Base-by-base conservation (phyloP, 2,329 filamentous ascomycete species). In the Nemania serpens region DNA sequence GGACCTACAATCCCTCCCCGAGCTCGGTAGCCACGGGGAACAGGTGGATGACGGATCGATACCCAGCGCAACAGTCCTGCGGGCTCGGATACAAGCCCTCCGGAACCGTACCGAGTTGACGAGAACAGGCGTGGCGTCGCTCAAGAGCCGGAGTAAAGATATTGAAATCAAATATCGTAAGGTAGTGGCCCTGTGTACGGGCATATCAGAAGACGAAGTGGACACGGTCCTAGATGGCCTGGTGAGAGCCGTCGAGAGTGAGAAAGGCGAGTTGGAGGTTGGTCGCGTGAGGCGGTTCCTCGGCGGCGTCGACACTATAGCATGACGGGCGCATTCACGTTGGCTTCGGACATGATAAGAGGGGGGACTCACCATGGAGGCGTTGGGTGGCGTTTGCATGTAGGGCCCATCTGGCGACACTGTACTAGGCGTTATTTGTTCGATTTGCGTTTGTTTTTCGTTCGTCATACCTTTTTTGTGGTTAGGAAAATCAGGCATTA, bases 211-310 rank as follows among this genome's bases (percentile, higher is more conserved):
- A 63, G 82, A 83, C 9, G 85, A 91, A 59, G 90, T 98, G 13
- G 95, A 98, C 68, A 85, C 86, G 59, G 85, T 93, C 53, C 81
- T 97, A 0, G 91, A 92, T 54, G 87, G 88, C 2, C 79, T 99
- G 45, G 85, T 96, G 48, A 87, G 91, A 64, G 95, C 95, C 2
- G 90, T 98, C 2, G 94, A 97, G 76, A 96, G 93, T 70, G 93
- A 97, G 74, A 85, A 83, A 56, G 84, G 86, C 7, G 89, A 91
- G 69, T 79, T 92, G 1, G 91, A 96, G 71, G 86, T 94, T 9
- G 86, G 85, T 0, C 80, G 92, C 9, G 90, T 96, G 12, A 82
- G 90, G 68, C 86, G 93, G 54, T 96, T 96, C 72, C 78, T 96
- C 58, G 84, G 89, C 33, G 89, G 91, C 58, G 90, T 96, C 2